Base-by-base conservation (phyloP, 805 yeast genomes). In the Wickerhamomyces subpelliculosus region DNA sequence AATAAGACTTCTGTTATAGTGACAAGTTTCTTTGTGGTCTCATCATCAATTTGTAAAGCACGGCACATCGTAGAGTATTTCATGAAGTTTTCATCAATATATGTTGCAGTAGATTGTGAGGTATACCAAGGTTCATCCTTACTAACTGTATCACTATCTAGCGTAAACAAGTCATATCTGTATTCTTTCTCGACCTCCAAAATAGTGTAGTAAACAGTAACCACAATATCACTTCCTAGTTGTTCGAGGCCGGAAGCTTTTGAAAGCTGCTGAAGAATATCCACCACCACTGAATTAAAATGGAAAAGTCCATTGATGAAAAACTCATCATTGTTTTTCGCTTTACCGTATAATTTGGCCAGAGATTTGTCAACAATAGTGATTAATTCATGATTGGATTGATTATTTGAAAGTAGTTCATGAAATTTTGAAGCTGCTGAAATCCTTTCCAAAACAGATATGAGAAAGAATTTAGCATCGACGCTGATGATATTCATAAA, bases 401-500 rank as follows among this genome's bases (percentile, higher is more conserved):
- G n/a, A n/a, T n/a, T 19, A 10, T 22, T 14, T 11, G 30, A 17
- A 4, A 41, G 17, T 9, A 16, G 7, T 19, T 27, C 26, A 26
- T 75, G 71, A 12, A 78, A 53, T 14, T 59, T 61, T 38, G 56
- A 52, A 10, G 78, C 75, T n/a, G 78, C 75, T 25, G 66, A 57
- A 40, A 71, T 48, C 41, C 68, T 67, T 43, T 73, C 76, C 28
- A 64, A 55, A 21, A 58, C 58, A 41, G 62, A 54, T 27, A 72
- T 47, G 19, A 72, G 45, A 11, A 54, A 42, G 14, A 75, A 60
- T 32, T 73, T 65, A 13, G 70, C 52, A 1, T 51, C 53, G 8
- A 31, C 23, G 10, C 59, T 51, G 5, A 72, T 49, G 5, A 46
- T 52, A 8, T 55, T 46, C 19, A 60, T 49, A 41, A 78, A 76